A percentile compares a stretch with the other conserved stretches of the same genome.
Conservation (phyloP, 768 basidiomycete species). For the Neoboletus magnificus region DNA sequence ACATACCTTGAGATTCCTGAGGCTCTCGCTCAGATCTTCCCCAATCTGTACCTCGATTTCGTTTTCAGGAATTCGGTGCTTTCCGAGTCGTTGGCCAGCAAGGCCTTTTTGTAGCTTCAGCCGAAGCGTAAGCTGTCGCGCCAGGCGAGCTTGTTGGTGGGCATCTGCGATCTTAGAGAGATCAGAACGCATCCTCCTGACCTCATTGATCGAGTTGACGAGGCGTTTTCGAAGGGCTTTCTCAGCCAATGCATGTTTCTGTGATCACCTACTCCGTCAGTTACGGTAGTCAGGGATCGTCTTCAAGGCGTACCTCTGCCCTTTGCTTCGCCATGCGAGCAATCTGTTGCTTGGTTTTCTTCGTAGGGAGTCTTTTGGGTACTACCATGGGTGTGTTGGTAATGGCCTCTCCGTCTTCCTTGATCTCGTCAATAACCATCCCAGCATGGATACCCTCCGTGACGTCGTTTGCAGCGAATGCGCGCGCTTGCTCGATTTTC, state of each 20-base stretch:
- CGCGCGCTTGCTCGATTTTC: constrained; percentile 50
- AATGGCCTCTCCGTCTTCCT: constrained; percentile 38
- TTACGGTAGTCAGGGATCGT: neutral
- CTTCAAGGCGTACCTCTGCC: constrained; percentile 52
- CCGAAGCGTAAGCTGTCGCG: constrained; percentile 40
- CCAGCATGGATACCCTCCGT: constrained; percentile 48
- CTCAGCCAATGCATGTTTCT: constrained; percentile 67
- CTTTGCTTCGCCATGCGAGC: constrained; percentile 61
- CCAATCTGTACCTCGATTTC: constrained; percentile 84
- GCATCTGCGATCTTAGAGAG: constrained; percentile 34
- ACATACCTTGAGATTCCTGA: constrained; percentile 78
- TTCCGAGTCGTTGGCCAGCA: constrained; percentile 74
- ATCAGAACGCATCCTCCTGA: constrained; percentile 48
- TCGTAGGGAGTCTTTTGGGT: constrained; percentile 39
- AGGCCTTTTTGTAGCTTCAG: constrained; percentile 62
- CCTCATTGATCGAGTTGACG: constrained; percentile 53
- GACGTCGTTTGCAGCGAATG: constrained; percentile 28
- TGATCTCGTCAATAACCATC: constrained; percentile 58
- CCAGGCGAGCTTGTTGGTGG: constrained; percentile 37
- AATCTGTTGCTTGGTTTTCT: constrained; percentile 65
- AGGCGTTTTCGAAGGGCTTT: constrained; percentile 59
- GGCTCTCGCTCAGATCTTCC: constrained; percentile 82
- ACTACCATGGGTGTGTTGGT: constrained; percentile 29
- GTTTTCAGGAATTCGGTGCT: constrained; percentile 66
- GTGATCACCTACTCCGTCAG: neutral